These are phyloP conservation scores for Metschnikowia kunwiensis DNA, from an alignment of 805 yeast genomes.

Conservation along the genomic window DNA sequence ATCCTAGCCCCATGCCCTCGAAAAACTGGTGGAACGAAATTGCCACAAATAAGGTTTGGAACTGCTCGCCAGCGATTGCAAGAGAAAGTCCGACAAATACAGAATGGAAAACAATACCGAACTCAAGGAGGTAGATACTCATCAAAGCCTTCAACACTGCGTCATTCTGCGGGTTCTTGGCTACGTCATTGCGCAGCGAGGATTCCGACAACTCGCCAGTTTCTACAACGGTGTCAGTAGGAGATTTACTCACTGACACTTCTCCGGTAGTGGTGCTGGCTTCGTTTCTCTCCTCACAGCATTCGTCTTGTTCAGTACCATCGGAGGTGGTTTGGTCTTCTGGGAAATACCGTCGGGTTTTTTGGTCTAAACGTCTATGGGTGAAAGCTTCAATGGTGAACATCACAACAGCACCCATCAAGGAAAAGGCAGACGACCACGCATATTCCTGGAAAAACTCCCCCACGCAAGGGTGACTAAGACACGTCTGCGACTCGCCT, in stretches of 20 bases:
- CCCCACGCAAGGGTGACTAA: constrained; percentile 29
- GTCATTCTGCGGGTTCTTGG: constrained; percentile 7
- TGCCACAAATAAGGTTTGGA: constrained; percentile 27
- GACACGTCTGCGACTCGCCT: constrained; percentile 28
- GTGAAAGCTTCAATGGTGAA: constrained; percentile 28
- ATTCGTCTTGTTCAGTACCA: neutral
- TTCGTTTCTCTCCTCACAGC: constrained; percentile 1
- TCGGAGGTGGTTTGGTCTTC: neutral
- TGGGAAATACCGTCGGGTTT: constrained; percentile 2
- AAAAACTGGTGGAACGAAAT: constrained; percentile 32
- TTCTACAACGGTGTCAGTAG: too few relatives aligned
- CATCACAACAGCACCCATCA: constrained; percentile 30
- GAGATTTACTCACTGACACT: too few relatives aligned
- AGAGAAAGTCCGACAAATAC: constrained; percentile 33
- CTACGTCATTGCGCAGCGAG: neutral
- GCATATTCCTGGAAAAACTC: constrained; percentile 27
- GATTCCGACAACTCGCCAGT: constrained; percentile 1
- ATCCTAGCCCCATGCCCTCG: constrained; percentile 33
- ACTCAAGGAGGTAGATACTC: constrained; percentile 24
- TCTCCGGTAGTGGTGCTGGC: neutral
- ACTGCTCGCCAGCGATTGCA: constrained; percentile 32
- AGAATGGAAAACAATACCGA: constrained; percentile 34
- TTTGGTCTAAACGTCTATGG: constrained; percentile 10
- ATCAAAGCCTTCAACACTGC: constrained; percentile 12
- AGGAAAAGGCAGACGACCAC: constrained; percentile 33